Conservation (phyloP, 1,284 basidiomycete species). For the Moniliophthora roreri region DNA sequence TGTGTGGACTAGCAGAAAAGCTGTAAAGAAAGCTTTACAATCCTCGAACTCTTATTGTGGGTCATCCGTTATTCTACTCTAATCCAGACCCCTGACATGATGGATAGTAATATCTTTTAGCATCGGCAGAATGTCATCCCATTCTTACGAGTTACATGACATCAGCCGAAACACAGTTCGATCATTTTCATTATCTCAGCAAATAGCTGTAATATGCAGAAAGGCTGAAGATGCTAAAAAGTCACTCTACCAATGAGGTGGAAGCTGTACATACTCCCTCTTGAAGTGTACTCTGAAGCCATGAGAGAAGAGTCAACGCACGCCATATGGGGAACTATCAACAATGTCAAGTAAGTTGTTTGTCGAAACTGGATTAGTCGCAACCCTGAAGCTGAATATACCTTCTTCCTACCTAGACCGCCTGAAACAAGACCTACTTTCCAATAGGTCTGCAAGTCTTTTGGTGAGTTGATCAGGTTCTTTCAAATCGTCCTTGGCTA, state of each 20-base stretch:
- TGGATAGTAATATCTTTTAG: too few species aligned
- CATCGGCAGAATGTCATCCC: too few species aligned
- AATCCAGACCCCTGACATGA: too few species aligned
- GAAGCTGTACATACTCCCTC: conserved; percentile 19
- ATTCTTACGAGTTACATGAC: too few species aligned
- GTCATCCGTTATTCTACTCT: conserved; percentile 19
- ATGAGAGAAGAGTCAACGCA: conserved; percentile 14
- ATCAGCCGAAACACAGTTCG: too few species aligned
- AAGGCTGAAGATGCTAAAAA: too few species aligned
- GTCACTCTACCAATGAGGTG: conserved; percentile 15
- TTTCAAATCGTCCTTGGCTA: neutral
- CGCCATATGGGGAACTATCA: conserved; percentile 17
- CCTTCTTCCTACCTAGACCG: neutral
- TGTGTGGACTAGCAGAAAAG: conserved; percentile 14
- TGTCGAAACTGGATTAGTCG: neutral
- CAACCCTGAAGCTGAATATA: too few species aligned
- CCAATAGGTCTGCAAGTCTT: conserved; percentile 12
- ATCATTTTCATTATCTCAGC: too few species aligned
- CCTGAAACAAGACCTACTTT: conserved; percentile 11
- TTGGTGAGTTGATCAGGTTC: too few species aligned
- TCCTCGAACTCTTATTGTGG: conserved; percentile 17
- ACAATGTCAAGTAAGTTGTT: conserved; percentile 17
- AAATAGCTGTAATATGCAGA: too few species aligned
- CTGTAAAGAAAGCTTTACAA: conserved; percentile 13
- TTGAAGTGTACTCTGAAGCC: conserved; percentile 10